These are phyloP conservation scores for Coniochaeta sp. DNA, from an alignment of 2,329 filamentous ascomycete genomes.

Conservation along the genomic window DNA sequence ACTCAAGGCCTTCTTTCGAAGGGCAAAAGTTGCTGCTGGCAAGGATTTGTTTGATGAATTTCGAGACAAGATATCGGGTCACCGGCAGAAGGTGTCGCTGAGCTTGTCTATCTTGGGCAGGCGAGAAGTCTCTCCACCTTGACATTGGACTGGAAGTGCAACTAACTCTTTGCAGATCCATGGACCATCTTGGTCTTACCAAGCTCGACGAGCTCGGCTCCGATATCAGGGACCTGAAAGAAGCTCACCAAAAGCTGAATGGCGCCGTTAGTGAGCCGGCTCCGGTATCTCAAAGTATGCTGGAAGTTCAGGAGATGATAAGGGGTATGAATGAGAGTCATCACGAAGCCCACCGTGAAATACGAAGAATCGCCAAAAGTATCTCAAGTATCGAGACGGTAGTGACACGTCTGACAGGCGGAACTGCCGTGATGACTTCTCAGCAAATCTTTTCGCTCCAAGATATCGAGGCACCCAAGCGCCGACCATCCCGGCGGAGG, in stretches of 20 bases:
- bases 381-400: not conserved
- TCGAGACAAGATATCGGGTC: not conserved
- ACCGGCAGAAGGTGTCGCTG: not conserved
- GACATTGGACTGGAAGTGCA: too few species aligned
- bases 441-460: too few species aligned
- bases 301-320: not conserved
- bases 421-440: too few species aligned
- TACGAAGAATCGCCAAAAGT: not conserved
- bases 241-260: too few species aligned
- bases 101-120: too few species aligned
- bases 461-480: too few species aligned
- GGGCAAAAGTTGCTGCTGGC: not conserved
- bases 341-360: not conserved
- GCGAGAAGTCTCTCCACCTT: too few species aligned
- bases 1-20: not conserved
- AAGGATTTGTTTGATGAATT: not conserved
- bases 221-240: too few species aligned
- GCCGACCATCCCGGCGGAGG: too few species aligned
- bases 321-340: not conserved
- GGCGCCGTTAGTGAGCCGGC: not conserved
- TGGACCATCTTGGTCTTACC: too few species aligned
- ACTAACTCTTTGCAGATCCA: too few species aligned
- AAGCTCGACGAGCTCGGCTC: too few species aligned
- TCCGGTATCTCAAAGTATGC: not conserved
- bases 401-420: not conserved